phyloP scores from a whole-genome alignment of 2,329 filamentous ascomycete species.

The Calonectria hongkongensis region DNA sequence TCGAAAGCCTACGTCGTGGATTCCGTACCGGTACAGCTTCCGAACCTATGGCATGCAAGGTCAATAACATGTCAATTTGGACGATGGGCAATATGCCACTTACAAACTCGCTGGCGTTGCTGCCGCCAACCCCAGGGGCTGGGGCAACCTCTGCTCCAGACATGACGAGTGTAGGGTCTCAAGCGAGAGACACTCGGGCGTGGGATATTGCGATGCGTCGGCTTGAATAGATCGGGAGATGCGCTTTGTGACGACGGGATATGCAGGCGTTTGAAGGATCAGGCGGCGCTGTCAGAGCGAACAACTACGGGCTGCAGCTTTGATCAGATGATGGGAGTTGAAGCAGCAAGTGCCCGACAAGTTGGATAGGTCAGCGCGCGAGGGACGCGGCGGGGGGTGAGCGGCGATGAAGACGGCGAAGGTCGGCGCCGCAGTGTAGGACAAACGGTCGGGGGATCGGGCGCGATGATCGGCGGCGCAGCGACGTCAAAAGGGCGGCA shows the following conservation, averaged over 20 bases:
- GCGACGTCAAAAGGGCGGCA: slow-evolving; percentile 42
- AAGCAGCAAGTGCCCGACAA: slow-evolving; percentile 11
- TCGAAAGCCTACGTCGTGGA: background rate
- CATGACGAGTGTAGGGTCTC: slow-evolving; percentile 52
- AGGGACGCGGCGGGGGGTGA: slow-evolving; percentile 38
- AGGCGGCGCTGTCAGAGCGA: slow-evolving; percentile 47
- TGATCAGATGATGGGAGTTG: slow-evolving; percentile 24
- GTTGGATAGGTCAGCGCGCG: slow-evolving; percentile 26
- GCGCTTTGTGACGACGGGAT: slow-evolving; percentile 36
- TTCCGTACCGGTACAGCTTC: slow-evolving; percentile 93
- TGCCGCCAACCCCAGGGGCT: slow-evolving; percentile 68
- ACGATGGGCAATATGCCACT: slow-evolving; percentile 63
- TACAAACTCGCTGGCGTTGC: slow-evolving; percentile 97
- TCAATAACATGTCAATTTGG: slow-evolving; percentile 53
- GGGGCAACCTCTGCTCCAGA: slow-evolving; percentile 59
- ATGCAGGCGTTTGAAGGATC: slow-evolving; percentile 37
- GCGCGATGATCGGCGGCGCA: slow-evolving; percentile 33
- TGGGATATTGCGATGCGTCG: slow-evolving; percentile 31
- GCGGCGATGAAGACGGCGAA: slow-evolving; percentile 29
- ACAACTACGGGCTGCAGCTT: slow-evolving; percentile 37
- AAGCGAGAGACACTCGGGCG: background rate
- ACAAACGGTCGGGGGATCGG: slow-evolving; percentile 40
- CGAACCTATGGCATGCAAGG: slow-evolving; percentile 80
- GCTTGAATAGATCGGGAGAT: slow-evolving; percentile 28
- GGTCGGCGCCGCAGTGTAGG: slow-evolving; percentile 36